Evolutionary conservation across 208 protist species (phyloP), one percentile per base, ranked within the genome.

Genomic region (Lotmaria passim): DNA sequence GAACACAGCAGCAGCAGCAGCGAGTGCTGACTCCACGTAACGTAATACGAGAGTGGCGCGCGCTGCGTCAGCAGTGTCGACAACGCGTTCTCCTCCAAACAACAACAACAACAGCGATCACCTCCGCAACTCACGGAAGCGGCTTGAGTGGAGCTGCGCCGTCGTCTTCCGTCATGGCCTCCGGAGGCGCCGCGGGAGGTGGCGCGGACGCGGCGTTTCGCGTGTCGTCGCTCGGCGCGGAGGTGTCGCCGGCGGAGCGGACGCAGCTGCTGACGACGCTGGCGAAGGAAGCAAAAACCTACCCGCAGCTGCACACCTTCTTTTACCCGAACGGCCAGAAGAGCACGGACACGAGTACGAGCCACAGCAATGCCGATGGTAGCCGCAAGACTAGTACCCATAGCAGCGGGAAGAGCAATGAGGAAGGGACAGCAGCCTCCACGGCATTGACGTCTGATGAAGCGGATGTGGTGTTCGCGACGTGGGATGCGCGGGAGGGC

Each of bases 251-350:
- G 46, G 62, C 56, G 3, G 69, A 81, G 36, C 75, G 69, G 24
- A 31, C 69, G 36, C 24, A 61, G 28, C 52, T 81, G 31, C 31
- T 81, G 10, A 58, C 69, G 14, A 38, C 44, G 7, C 21, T 76
- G 24, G 39, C 51, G 7, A 61, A 51, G 38, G 68, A 66, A 3
- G 46, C 62, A 0, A 38, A 39, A 8, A 34, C 31, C 2, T 76
- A 73, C 52, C 75, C 75, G 46, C 66, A 76, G 36, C 75, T 81
- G 3, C 57, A 72, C 69, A 24, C 50, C 28, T n/a, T 76, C 28
- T 75, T 75, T 44, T 65, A 70, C 51, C 43, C 33, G 15, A 23
- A 24, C 43, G 48, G 57, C 15, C 63, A 72, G 46, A 36, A 3
- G 6, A 5, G 15, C 23, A 15, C 28, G 33, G 19, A 55, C 30